Conservation (phyloP, 768 basidiomycete genomes). For the Hortiboletus flavorubellus region DNA sequence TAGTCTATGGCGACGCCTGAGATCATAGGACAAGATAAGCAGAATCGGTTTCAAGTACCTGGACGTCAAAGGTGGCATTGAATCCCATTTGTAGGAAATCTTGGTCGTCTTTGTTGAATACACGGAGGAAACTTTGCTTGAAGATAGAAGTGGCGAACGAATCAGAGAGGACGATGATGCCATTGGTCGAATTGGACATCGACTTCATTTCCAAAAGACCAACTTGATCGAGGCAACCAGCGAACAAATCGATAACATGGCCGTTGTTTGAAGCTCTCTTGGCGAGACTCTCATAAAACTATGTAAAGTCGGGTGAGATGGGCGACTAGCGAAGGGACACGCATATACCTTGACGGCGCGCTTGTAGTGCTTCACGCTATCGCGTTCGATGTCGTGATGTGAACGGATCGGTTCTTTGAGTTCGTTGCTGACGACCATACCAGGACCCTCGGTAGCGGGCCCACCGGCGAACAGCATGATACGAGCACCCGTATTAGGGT, state of each 20-base stretch:
- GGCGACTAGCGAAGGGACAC: neutral
- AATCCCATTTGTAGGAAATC: conserved; percentile 96
- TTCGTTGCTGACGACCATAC: conserved; percentile 94
- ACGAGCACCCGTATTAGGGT: conserved; percentile 92
- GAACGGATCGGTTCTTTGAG: conserved; percentile 96
- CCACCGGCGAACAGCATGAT: conserved; percentile 97
- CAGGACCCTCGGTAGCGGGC: conserved; percentile 94
- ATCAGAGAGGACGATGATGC: conserved; percentile 93
- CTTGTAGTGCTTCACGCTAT: conserved; percentile 96
- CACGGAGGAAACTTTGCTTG: conserved; percentile 94
- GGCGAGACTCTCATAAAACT: conserved; percentile 96
- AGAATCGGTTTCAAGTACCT: conserved; percentile 46
- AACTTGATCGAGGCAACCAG: conserved; percentile 97
- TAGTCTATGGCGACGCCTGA: conserved; percentile 56
- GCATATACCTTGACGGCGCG: conserved; percentile 82
- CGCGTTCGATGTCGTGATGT: conserved; percentile 97
- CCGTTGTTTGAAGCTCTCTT: conserved; percentile 93
- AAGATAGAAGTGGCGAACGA: conserved; percentile 98
- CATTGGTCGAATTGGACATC: conserved; percentile 92
- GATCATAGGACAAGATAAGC: neutral
- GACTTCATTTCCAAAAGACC: conserved; percentile 98
- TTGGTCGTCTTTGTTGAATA: conserved; percentile 91
- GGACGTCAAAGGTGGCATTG: conserved; percentile 98
- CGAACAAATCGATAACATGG: conserved; percentile 92
- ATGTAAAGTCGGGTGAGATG: neutral